phyloP scores from a whole-genome alignment of 108 stramenopile genomes.

The Skeletonema marinoi region DNA sequence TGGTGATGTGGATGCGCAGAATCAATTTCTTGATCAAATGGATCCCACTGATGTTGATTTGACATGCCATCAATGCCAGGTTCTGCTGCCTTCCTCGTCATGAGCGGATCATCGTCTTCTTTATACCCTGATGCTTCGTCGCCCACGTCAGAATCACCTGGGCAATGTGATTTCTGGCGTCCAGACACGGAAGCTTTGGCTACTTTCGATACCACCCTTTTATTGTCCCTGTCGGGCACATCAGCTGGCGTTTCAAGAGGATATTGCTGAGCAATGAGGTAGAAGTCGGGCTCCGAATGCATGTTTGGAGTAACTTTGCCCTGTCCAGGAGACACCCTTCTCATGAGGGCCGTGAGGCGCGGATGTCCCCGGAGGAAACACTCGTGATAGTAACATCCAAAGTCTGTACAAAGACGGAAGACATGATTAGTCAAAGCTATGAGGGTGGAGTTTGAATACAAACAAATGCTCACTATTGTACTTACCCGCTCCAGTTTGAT shows the following conservation, averaged over 20 bases:
- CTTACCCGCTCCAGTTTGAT: not conserved
- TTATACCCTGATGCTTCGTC: not conserved
- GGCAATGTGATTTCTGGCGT: not conserved
- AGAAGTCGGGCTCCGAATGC: not conserved
- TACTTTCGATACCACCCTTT: not conserved
- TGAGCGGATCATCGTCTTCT: no score
- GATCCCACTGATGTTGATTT: no score
- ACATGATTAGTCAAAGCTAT: no score
- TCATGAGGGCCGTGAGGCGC: not conserved
- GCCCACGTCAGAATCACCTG: not conserved
- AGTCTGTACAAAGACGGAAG: not conserved
- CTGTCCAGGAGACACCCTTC: not conserved
- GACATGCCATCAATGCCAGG: no score
- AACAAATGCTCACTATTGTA: not conserved
- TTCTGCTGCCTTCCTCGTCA: no score
- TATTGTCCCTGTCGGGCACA: not conserved
- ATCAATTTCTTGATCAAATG: no score
- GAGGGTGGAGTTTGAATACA: no score
- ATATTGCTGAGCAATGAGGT: not conserved
- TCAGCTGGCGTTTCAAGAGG: not conserved
- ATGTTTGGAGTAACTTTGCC: not conserved
- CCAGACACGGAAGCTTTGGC: not conserved
- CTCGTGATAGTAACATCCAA: slow-evolving; percentile 2
- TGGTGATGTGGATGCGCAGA: no score
- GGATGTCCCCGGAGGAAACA: not conserved